Percentiles rank a stretch among this genome's conserved stretches.
These are phyloP conservation scores for Zymoseptoria ardabiliae DNA, from an alignment of 2,329 filamentous ascomycete genomes.

Conservation along the genomic window DNA sequence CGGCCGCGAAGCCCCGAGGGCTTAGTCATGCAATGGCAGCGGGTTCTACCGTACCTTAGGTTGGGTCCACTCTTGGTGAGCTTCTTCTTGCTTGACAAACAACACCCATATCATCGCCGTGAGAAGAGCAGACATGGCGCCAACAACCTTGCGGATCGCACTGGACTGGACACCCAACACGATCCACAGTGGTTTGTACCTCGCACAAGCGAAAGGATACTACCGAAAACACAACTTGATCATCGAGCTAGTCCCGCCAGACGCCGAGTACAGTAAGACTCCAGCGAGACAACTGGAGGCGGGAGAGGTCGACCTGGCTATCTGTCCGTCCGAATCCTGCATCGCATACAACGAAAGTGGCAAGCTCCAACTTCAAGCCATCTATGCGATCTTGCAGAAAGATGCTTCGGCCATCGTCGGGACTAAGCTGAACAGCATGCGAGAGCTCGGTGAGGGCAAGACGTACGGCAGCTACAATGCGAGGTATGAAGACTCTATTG, in stretches of 20 bases:
- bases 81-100: neutral
- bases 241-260: conserved; percentile 25
- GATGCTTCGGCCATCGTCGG: conserved; percentile 27
- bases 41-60: too few species aligned
- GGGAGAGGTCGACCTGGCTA: conserved; percentile 26
- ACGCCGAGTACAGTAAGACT: conserved; percentile 23
- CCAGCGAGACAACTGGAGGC: conserved; percentile 24
- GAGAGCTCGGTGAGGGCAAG: conserved; percentile 21
- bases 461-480: conserved; percentile 29
- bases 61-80: too few species aligned
- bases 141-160: conserved; percentile 22
- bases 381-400: conserved; percentile 29
- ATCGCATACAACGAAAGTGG: conserved; percentile 27
- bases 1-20: too few species aligned
- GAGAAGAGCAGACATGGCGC: conserved; percentile 6
- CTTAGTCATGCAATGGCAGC: too few species aligned
- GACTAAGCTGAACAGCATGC: conserved; percentile 19
- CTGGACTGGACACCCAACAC: conserved; percentile 32
- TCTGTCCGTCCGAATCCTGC: conserved; percentile 28
- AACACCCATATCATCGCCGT: neutral
- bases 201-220: conserved; percentile 19
- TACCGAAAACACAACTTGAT: conserved; percentile 20
- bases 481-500: conserved; percentile 27
- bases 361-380: conserved; percentile 25
- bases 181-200: conserved; percentile 27